Conservation (phyloP, 352 stramenopile genomes). For the Blastocystis sp. region DNA sequence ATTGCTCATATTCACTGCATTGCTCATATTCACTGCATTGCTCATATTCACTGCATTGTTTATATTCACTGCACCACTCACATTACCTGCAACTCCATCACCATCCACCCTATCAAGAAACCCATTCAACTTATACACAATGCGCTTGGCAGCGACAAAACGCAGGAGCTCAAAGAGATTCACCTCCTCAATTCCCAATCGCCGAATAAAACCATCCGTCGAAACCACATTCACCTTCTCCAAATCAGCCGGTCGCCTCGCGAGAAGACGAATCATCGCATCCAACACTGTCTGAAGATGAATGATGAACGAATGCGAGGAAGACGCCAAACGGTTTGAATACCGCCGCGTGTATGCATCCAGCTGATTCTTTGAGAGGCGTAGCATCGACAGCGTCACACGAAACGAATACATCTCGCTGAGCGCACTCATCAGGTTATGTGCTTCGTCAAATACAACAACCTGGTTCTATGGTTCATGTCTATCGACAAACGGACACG, state of each 20-base stretch:
- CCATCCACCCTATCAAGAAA: slow-evolving; percentile 7
- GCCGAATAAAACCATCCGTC: slow-evolving; percentile 64
- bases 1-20: slow-evolving; percentile 61
- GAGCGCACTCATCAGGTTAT: slow-evolving; percentile 93
- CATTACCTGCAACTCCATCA: slow-evolving; percentile 53
- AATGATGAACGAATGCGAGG: slow-evolving; percentile 24
- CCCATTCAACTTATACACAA: slow-evolving; percentile 41
- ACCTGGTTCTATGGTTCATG: slow-evolving; percentile 75
- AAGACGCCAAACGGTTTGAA: neutral
- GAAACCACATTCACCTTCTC: slow-evolving; percentile 40
- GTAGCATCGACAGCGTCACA: slow-evolving; percentile 36
- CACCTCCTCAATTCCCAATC: slow-evolving; percentile 67
- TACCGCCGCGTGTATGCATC: slow-evolving; percentile 16
- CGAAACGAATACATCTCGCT: slow-evolving; percentile 76
- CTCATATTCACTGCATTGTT: slow-evolving; percentile 65
- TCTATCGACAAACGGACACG: slow-evolving; percentile 71
- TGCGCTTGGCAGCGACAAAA: slow-evolving; percentile 63
- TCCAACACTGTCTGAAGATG: slow-evolving; percentile 30
- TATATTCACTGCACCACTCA: slow-evolving; percentile 62
- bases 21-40: too few relatives aligned
- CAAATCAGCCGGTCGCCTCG: neutral
- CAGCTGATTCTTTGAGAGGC: neutral
- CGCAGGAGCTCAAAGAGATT: slow-evolving; percentile 72
- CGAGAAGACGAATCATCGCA: neutral
- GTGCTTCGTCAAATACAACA: slow-evolving; percentile 93